Conservation (phyloP, 75 land plant species). For the Pseudotsuga menziesii region DNA sequence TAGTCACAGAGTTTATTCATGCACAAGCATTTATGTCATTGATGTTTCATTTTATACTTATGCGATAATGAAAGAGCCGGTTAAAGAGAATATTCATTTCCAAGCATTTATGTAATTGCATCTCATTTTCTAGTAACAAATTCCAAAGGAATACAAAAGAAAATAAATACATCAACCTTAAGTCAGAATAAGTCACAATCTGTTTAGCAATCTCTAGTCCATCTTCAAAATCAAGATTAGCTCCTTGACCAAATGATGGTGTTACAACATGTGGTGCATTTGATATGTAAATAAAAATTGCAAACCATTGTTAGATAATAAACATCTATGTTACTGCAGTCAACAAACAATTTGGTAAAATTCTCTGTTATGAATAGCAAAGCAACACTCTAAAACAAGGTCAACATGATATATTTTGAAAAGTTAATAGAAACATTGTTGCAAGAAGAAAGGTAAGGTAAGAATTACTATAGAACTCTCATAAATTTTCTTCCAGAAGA, state of each 20-base stretch:
- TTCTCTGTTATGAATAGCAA: background rate
- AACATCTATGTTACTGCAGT: too few relatives aligned
- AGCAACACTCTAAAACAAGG: background rate
- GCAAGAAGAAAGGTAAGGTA: background rate
- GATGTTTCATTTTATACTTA: too few relatives aligned
- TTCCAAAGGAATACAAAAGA: background rate
- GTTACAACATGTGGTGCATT: constrained; percentile 63
- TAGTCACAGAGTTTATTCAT: too few relatives aligned
- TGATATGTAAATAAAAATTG: constrained; percentile 3
- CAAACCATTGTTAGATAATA: background rate
- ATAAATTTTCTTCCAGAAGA: background rate
- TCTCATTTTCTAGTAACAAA: background rate
- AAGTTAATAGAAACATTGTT: background rate
- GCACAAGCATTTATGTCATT: too few relatives aligned
- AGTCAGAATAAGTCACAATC: constrained; percentile 19
- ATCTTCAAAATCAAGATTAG: constrained; percentile 53
- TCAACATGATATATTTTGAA: background rate
- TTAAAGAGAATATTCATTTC: background rate
- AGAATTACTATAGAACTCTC: background rate
- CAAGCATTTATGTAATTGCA: background rate
- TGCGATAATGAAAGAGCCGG: too few relatives aligned
- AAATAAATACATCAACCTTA: constrained; percentile 14
- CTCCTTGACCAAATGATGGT: constrained; percentile 52
- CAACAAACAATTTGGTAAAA: too few relatives aligned
- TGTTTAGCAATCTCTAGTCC: constrained; percentile 43